Base-by-base conservation (phyloP, 345 rosid species). In the Lagerstroemia speciosa region DNA sequence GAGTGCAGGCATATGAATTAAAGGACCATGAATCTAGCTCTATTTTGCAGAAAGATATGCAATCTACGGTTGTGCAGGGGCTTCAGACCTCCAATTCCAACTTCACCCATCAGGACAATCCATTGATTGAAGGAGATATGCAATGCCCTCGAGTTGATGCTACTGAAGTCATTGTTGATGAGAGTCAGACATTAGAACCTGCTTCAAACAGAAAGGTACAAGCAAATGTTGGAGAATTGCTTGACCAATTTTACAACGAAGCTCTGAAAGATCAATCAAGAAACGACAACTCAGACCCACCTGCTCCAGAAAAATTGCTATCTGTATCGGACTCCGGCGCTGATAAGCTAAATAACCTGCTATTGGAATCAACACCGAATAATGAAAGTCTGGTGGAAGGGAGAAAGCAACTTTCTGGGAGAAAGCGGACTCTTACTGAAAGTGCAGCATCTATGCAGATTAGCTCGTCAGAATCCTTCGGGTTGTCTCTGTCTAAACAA, bases 261-360 rank as follows among this genome's bases (percentile, higher is more conserved):
- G 70, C 74, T 33, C 46, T 41, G 46, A 41, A 41, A 14, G 16
- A 41, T 41, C 46, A 41, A 41, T 14, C 16, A 41, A 9, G 46
- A 41, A 9, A 41, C 14, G 46, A 14, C 46, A 78, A 68, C 55
- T 66, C 82, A 69, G 89, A 85, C 68, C 73, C 85, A 62, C 86
- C 96, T 68, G 84, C 89, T 62, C 96, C 90, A 70, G 98, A 92
- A 77, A 88, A 71, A 81, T 76, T 92, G 76, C 89, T 92, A 52
- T 86, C 87, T 55, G 85, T 74, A 57, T 85, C 87, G 31, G 83
- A 78, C 40, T 80, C 67, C 65, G 41, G 69, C 65, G 83, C 75
- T 64, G 86, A 81, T 68, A 75, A 72, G 69, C 84, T 83, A 72
- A 70, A 73, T 73, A 81, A 78, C 75, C 78, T 84, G 72, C 69